Conservation (phyloP, 1,284 basidiomycete species). For the Austroboletus rostrupii region DNA sequence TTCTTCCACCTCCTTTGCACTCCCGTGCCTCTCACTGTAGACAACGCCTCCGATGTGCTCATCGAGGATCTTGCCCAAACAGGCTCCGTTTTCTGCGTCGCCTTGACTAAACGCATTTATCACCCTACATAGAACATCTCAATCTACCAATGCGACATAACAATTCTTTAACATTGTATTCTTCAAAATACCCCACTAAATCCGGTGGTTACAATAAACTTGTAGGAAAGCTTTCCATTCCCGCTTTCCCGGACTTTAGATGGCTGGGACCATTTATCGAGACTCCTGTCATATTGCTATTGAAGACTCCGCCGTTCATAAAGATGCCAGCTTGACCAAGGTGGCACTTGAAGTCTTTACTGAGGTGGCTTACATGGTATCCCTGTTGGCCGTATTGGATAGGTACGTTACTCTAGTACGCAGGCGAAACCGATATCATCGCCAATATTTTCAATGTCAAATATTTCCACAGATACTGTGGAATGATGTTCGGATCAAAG, state of each 20-base stretch:
- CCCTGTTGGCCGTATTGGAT: conserved; percentile 21
- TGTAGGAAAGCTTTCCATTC: fast-evolving
- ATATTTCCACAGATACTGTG: conserved; percentile 48
- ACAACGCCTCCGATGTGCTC: conserved; percentile 42
- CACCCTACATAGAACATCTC: conserved; percentile 22
- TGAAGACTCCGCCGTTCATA: conserved; percentile 36
- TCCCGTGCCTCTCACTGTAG: conserved; percentile 45
- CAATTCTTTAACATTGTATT: conserved; percentile 25
- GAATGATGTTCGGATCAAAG: conserved; percentile 52
- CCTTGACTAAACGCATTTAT: not conserved
- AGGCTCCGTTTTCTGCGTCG: conserved; percentile 31
- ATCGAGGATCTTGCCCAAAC: conserved; percentile 38
- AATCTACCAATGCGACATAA: conserved; percentile 29
- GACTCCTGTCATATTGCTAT: conserved; percentile 37
- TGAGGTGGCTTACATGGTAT: conserved; percentile 20
- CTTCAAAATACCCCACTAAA: conserved; percentile 21
- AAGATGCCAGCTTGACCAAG: conserved; percentile 31
- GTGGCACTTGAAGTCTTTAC: conserved; percentile 11
- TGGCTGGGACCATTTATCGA: conserved; percentile 49
- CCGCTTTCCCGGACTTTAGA: conserved; percentile 21
- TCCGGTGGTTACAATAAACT: conserved; percentile 10
- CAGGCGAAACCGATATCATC: conserved; percentile 47
- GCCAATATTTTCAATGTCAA: conserved; percentile 42
- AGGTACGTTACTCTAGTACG: conserved; percentile 33
- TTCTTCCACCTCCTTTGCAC: conserved; percentile 36